Evolutionary conservation across 306 rosid species (phyloP).

Genomic region (Pterocarpus santalinus): DNA sequence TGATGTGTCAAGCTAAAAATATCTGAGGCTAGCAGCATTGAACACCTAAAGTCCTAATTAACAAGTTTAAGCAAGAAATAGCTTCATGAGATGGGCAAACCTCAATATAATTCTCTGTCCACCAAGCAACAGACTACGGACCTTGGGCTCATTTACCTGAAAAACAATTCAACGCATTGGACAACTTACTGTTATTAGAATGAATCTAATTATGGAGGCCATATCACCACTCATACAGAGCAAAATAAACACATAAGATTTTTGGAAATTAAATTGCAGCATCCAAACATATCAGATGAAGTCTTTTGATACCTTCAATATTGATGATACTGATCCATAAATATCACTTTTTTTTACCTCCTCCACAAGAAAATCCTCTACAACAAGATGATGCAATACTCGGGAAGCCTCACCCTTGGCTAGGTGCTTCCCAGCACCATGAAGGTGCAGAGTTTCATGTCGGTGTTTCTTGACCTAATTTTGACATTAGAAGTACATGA

Average conservation of each 20-base stretch:
- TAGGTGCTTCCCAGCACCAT: slow-evolving; percentile 92
- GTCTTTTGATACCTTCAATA: slow-evolving; percentile 69
- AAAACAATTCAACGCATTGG: slow-evolving; percentile 35
- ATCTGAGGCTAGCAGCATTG: slow-evolving; percentile 40
- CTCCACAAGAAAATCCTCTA: slow-evolving; percentile 78
- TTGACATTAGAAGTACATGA: slow-evolving; percentile 40
- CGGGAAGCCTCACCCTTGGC: slow-evolving; percentile 96
- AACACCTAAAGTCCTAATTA: slow-evolving; percentile 26
- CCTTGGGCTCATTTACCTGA: slow-evolving; percentile 78
- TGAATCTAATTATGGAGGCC: slow-evolving; percentile 37
- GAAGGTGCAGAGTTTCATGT: slow-evolving; percentile 77
- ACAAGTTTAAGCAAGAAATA: slow-evolving; percentile 47
- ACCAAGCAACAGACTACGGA: slow-evolving; percentile 58
- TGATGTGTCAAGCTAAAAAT: slow-evolving; percentile 19
- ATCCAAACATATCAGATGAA: slow-evolving; percentile 4
- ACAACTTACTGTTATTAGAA: slow-evolving; percentile 34
- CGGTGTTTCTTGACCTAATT: slow-evolving; percentile 85
- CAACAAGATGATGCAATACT: slow-evolving; percentile 86
- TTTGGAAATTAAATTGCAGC: slow-evolving; percentile 30
- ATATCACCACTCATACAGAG: slow-evolving; percentile 29
- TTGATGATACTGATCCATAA: slow-evolving; percentile 92
- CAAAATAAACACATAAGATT: not conserved
- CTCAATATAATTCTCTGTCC: slow-evolving; percentile 68
- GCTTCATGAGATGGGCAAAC: slow-evolving; percentile 55
- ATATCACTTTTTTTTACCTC: slow-evolving; percentile 93